These are phyloP conservation scores for Durotheca rogersii DNA, from an alignment of 495 filamentous ascomycete species.

Conservation along the genomic window DNA sequence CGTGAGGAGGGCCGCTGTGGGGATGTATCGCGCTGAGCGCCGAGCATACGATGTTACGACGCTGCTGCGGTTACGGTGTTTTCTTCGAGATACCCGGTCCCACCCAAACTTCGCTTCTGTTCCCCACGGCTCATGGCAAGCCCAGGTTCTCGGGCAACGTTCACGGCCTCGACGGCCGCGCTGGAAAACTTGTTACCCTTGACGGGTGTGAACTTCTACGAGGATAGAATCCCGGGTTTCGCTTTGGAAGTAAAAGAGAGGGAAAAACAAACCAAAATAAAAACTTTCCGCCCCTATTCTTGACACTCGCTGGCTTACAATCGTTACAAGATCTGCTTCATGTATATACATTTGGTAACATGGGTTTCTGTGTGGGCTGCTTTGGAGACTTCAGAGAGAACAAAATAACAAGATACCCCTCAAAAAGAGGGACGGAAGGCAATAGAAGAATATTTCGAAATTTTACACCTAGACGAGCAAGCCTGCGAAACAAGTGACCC, in stretches of 20 bases:
- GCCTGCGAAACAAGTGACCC: too few species aligned
- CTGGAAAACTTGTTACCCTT: slow-evolving; percentile 19
- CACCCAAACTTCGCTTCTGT: slow-evolving; percentile 18
- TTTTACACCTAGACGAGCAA: too few species aligned
- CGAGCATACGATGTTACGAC: slow-evolving; percentile 33
- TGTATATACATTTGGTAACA: slow-evolving; percentile 18
- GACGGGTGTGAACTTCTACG: slow-evolving; percentile 18
- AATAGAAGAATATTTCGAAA: too few species aligned
- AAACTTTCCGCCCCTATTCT: slow-evolving; percentile 18
- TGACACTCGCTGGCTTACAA: slow-evolving; percentile 12
- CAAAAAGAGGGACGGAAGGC: too few species aligned
- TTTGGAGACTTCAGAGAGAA: too few species aligned
- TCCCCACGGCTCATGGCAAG: slow-evolving; percentile 22
- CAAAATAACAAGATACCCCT: slow-evolving; percentile 25
- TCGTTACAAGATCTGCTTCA: slow-evolving; percentile 7
- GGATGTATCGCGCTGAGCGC: slow-evolving; percentile 31
- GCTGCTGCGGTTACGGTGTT: slow-evolving; percentile 19
- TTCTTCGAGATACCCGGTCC: slow-evolving; percentile 22
- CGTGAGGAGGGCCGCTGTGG: slow-evolving; percentile 10
- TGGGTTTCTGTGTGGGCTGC: too few species aligned
- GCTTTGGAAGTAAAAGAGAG: too few species aligned
- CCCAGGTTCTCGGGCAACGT: slow-evolving; percentile 27
- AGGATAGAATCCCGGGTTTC: slow-evolving; percentile 13
- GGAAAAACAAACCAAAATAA: too few species aligned
- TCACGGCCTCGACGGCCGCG: slow-evolving; percentile 28